Base-by-base conservation (phyloP, 345 rosid species). In the Gossypium ekmanianum region DNA sequence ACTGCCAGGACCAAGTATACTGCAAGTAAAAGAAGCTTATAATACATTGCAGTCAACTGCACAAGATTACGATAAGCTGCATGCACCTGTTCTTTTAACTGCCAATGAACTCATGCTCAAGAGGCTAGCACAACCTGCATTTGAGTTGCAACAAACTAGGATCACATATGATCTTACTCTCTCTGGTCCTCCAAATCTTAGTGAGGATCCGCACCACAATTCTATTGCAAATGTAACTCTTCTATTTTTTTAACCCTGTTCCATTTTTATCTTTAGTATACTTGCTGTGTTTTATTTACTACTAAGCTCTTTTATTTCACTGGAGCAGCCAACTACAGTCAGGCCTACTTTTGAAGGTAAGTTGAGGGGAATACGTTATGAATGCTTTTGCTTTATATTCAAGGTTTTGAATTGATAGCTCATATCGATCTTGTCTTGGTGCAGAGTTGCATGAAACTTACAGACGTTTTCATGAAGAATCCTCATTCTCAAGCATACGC, bases 41-140 rank as follows among this genome's bases (percentile, higher is more conserved):
- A 48, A 75, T 57, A 63, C 16, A 11, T 34, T 62, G 77, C 67
- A 77, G 65, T 79, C 72, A 65, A 39, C 72, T 51, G 13, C 61
- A 39, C 78, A 43, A 14, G 71, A 73, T 56, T 27, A 14, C 3
- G 54, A 71, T 43, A 10, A 57, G 72, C 18, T 47, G 17, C 67
- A 70, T 48, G 41, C 72, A 34, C 61, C 82, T 41, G 68, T 77
- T 52, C 18, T 51, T 39, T 7, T 74, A 58, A 69, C 73, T 71
- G 79, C 54, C 67, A 84, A 85, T 63, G 81, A 81, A 66, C 67
- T 79, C 61, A 22, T 68, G 56, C 86, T 82, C 69, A 82, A 75
- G 75, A 75, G 73, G 69, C 77, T 83, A 20, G 84, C 86, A 70
- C 79, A 72, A 83, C 83, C 88, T 45, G 75, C 72, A 22, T 81